Evolutionary conservation across 345 rosid genomes (phyloP).

Genomic region (Cardamine resedifolia): DNA sequence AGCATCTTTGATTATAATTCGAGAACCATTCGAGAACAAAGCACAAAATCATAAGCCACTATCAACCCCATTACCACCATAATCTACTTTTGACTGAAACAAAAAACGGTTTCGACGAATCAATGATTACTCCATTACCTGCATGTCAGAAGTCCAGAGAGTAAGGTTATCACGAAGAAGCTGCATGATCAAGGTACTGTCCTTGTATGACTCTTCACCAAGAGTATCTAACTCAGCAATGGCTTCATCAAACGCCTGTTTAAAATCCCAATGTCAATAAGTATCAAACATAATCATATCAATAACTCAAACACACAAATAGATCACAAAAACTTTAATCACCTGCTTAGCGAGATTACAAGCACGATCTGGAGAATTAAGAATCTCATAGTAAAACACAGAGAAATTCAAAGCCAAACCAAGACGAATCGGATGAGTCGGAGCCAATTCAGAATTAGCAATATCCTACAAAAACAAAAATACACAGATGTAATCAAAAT

Average conservation of each 20-base stretch:
- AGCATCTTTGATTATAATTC: neutral
- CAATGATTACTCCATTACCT: conserved; percentile 48
- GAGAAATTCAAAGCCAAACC: conserved; percentile 91
- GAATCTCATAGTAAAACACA: conserved; percentile 86
- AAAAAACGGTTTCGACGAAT: neutral
- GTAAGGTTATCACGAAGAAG: conserved; percentile 97
- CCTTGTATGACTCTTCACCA: conserved; percentile 96
- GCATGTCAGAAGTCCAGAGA: conserved; percentile 96
- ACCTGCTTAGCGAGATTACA: conserved; percentile 96
- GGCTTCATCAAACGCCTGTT: conserved; percentile 89
- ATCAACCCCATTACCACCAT: neutral
- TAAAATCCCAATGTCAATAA: neutral
- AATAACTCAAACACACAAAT: neutral
- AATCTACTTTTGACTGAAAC: neutral
- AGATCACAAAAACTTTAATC: neutral
- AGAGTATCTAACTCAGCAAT: conserved; percentile 94
- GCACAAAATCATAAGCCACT: neutral
- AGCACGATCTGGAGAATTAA: conserved; percentile 93
- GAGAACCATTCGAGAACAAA: neutral
- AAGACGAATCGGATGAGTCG: conserved; percentile 93
- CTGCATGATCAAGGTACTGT: conserved; percentile 95
- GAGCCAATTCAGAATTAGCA: conserved; percentile 83
- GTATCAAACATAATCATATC: neutral
- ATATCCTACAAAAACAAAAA: conserved; percentile 54
- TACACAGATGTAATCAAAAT: neutral